Base-by-base conservation (phyloP, 139 green algal genomes). In the Tetradesmus lagerheimii region DNA sequence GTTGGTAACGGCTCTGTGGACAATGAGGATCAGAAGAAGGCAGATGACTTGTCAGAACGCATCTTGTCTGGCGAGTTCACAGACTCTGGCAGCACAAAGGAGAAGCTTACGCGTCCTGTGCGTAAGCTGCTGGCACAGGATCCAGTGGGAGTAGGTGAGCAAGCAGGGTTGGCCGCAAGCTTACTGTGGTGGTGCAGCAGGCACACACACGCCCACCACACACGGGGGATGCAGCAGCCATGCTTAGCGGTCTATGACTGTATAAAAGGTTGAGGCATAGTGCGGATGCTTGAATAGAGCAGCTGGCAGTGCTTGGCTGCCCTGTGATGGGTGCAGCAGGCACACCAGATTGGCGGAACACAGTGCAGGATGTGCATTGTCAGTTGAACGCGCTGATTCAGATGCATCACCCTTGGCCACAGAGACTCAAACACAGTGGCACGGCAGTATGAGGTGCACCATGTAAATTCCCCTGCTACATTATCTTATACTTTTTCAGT, bases 11-110 rank as follows among this genome's bases (percentile, higher is more conserved):
- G 57, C 23, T 71, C 57, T 71, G 57, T 71, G 4, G 57, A 71
- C 57, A 31, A 71, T 71, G 57, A 71, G 20, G 57, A 71, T 23
- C 57, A 71, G 71, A 79, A 80, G 83, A 80, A 39, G 62, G 64
- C 62, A n/a, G 85, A 86, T 41, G 66, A 88, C 25, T 82, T 96
- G 0, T 90, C 94, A 18, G 92, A 93, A 15, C 91, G 95, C 74
- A 97, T 97, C 75, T 74, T 91, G 39, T 94, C 91, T 16, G 97
- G 97, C 3, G 95, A 98, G 90, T 99, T 97, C 75, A 95, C 92
- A 0, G 94, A 97, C 35, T 66, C 76, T 11, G 95, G 96, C 0
- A 96, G 91, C 18, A 98, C 95, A 8, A 98, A 97, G 93, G 96
- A 98, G 89, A 94, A 92, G 41, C 81, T 97, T 0, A 97, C 94